Conservation (phyloP, 2,329 filamentous ascomycete genomes). For the Diplodia intermedia region DNA sequence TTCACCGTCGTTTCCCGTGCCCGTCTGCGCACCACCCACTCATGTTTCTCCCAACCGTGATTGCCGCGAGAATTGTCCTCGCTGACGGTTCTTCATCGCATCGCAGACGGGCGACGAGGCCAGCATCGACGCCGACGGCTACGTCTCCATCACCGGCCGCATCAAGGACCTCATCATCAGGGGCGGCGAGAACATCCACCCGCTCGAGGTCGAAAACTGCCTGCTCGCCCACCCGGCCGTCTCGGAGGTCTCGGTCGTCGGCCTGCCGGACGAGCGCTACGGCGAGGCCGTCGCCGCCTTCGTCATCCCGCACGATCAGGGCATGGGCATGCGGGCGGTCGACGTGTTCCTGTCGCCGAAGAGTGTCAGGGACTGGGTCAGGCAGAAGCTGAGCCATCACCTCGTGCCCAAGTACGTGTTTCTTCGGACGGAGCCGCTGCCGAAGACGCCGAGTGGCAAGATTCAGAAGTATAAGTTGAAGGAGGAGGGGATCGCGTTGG, state of each 20-base stretch:
- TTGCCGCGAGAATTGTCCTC: too few relatives aligned
- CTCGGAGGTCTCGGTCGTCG: slow-evolving; percentile 80
- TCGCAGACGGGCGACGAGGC: slow-evolving; percentile 85
- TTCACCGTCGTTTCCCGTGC: too few relatives aligned
- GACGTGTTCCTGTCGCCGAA: slow-evolving; percentile 62
- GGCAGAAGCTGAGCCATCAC: slow-evolving; percentile 73
- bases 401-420: slow-evolving; percentile 88
- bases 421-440: slow-evolving; percentile 56
- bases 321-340: slow-evolving; percentile 28
- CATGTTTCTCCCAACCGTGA: too few relatives aligned
- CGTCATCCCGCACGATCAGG: slow-evolving; percentile 61
- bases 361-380: slow-evolving; percentile 75
- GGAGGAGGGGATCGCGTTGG: slow-evolving; percentile 65
- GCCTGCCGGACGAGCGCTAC: slow-evolving; percentile 79
- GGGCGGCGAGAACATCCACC: slow-evolving; percentile 95
- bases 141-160: slow-evolving; percentile 84
- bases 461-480: slow-evolving; percentile 91
- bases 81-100: too few relatives aligned
- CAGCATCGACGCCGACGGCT: slow-evolving; percentile 80
- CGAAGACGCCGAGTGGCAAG: slow-evolving; percentile 96
- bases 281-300: slow-evolving; percentile 90
- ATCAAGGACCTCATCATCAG: slow-evolving; percentile 97
- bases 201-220: slow-evolving; percentile 89
- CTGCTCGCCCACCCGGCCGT: slow-evolving; percentile 75
- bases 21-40: too few relatives aligned